A percentile compares a stretch with the other conserved stretches of the same genome.
Conservation (phyloP, 2,329 filamentous ascomycete genomes). For the Diaporthe sp. region DNA sequence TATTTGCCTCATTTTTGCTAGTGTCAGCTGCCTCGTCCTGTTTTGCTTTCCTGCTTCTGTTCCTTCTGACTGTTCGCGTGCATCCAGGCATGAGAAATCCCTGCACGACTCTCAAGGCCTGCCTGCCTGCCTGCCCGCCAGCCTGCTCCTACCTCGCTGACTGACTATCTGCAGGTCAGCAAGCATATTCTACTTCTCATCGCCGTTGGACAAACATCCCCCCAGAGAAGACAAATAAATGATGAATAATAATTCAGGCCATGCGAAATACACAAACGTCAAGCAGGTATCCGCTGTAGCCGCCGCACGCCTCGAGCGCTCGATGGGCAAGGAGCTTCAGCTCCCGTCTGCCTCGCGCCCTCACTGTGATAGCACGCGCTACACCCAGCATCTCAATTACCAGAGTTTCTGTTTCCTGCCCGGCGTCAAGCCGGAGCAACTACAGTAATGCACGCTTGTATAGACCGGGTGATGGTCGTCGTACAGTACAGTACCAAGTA, state of each 20-base stretch:
- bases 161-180: constrained; percentile 20
- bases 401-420: background rate
- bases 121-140: background rate
- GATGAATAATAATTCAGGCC: background rate
- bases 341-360: background rate
- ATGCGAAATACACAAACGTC: background rate
- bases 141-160: constrained; percentile 10
- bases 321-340: background rate
- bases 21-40: constrained; percentile 22
- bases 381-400: background rate
- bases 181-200: constrained; percentile 7
- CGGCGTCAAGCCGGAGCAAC: constrained; percentile 8
- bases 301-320: background rate
- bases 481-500: constrained; percentile 19
- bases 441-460: constrained; percentile 5
- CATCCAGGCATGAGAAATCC: background rate
- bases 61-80: constrained; percentile 22
- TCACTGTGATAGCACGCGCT: background rate
- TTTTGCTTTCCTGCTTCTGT: constrained; percentile 26
- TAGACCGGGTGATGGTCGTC: background rate
- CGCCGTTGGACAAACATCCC: background rate
- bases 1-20: constrained; percentile 19
- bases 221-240: background rate
- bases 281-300: background rate
- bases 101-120: background rate